phyloP scores from a whole-genome alignment of 768 basidiomycete species.

The Infundibulicybe gibba region DNA sequence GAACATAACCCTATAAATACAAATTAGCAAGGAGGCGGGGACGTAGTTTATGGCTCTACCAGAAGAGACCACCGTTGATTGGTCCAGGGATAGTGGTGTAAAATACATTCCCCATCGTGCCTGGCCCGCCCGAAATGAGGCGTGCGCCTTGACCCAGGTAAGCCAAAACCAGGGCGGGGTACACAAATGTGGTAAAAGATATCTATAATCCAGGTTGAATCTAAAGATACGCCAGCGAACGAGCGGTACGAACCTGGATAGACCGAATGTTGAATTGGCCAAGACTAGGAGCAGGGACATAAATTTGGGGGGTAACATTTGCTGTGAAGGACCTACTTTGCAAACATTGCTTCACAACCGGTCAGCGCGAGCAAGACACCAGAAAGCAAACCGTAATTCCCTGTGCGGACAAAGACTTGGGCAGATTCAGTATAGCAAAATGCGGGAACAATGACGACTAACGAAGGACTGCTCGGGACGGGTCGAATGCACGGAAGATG shows the following conservation, averaged over 20 bases:
- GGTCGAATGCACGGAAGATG: constrained; percentile 65
- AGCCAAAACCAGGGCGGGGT: constrained; percentile 56
- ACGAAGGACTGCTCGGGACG: constrained; percentile 62
- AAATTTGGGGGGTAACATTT: background rate
- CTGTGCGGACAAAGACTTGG: constrained; percentile 62
- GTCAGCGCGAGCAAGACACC: constrained; percentile 68
- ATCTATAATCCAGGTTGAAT: constrained; percentile 23
- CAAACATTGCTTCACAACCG: constrained; percentile 67
- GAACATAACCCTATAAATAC: constrained; percentile 47
- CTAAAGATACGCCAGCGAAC: background rate
- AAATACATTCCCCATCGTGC: constrained; percentile 53
- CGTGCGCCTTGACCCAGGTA: constrained; percentile 74
- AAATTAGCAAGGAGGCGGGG: background rate
- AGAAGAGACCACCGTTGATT: constrained; percentile 50
- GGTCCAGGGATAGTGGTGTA: constrained; percentile 63
- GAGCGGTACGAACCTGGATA: constrained; percentile 38
- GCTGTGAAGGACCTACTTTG: constrained; percentile 40
- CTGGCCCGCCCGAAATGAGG: constrained; percentile 47
- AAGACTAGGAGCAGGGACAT: constrained; percentile 30
- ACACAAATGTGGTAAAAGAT: constrained; percentile 50
- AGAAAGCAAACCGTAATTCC: constrained; percentile 54
- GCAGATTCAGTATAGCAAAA: background rate
- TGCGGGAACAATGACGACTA: constrained; percentile 12
- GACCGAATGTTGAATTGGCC: constrained; percentile 64
- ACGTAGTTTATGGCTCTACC: constrained; percentile 27